A percentile compares a stretch with the other conserved stretches of the same genome.
Conservation (phyloP, 2,329 filamentous ascomycete genomes). For the Verticillium klebahnii region DNA sequence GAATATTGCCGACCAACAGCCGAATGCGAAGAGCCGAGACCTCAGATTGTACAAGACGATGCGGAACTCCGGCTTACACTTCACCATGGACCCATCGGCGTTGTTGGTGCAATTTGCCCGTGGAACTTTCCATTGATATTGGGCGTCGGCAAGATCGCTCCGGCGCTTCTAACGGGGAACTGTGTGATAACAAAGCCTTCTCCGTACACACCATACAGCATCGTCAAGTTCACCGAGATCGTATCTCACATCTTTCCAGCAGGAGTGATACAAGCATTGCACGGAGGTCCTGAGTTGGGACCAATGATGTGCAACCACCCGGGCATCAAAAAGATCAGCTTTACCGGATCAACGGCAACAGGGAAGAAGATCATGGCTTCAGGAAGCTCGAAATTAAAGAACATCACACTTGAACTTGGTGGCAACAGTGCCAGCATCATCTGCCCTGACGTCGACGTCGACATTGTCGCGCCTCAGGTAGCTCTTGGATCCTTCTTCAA, state of each 20-base stretch:
- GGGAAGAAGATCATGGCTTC: slow-evolving; percentile 43
- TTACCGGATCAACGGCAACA: slow-evolving; percentile 52
- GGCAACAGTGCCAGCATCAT: slow-evolving; percentile 59
- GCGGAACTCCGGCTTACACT: background rate
- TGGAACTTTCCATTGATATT: slow-evolving; percentile 56
- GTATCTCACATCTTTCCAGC: slow-evolving; percentile 43
- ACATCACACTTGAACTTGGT: slow-evolving; percentile 51
- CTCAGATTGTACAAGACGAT: slow-evolving; percentile 1
- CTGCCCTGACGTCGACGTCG: slow-evolving; percentile 50
- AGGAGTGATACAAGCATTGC: slow-evolving; percentile 52
- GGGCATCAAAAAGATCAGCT: slow-evolving; percentile 52
- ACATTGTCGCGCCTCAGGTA: slow-evolving; percentile 25
- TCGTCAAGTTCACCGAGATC: slow-evolving; percentile 48
- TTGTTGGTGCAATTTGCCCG: slow-evolving; percentile 39
- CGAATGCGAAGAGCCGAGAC: background rate
- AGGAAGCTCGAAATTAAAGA: slow-evolving; percentile 47
- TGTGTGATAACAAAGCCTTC: slow-evolving; percentile 53
- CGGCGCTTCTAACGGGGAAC: slow-evolving; percentile 53
- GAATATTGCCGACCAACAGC: background rate
- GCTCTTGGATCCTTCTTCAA: slow-evolving; percentile 46
- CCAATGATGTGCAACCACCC: slow-evolving; percentile 49
- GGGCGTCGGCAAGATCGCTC: slow-evolving; percentile 48
- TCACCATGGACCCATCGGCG: slow-evolving; percentile 28
- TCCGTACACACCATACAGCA: slow-evolving; percentile 48
- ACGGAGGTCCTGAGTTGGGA: slow-evolving; percentile 49